A percentile compares a stretch with the other conserved stretches of the same genome.
phyloP scores from a whole-genome alignment of 805 yeast species.

The Pichia eremophila region DNA sequence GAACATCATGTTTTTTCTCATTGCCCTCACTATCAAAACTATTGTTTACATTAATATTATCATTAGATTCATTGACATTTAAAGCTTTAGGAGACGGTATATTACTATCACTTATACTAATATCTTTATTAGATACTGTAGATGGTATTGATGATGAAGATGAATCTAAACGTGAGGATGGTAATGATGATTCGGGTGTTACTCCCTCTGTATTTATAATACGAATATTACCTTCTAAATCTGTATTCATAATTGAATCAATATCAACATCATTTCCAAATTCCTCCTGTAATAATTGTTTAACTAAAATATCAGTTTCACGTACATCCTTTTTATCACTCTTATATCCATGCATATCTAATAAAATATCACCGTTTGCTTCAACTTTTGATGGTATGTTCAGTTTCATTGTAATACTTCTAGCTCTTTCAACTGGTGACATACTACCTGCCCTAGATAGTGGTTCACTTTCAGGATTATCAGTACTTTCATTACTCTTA shows the following conservation, averaged over 20 bases:
- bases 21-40: constrained; percentile 6
- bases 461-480: neutral
- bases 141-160: neutral
- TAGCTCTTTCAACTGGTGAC: constrained; percentile 41
- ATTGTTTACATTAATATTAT: constrained; percentile 12
- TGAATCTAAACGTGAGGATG: neutral
- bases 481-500: neutral
- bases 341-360: constrained; percentile 95
- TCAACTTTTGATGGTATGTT: constrained; percentile 84
- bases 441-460: constrained; percentile 2
- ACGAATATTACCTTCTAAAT: constrained; percentile 58
- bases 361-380: constrained; percentile 77
- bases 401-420: constrained; percentile 53
- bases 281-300: constrained; percentile 68
- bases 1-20: constrained; percentile 24
- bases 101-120: constrained; percentile 14
- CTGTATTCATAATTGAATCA: constrained; percentile 40
- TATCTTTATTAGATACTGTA: neutral
- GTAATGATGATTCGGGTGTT: constrained; percentile 1
- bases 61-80: neutral
- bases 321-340: constrained; percentile 71
- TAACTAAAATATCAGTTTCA: constrained; percentile 66
- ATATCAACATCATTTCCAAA: constrained; percentile 46
- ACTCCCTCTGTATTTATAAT: constrained; percentile 25
- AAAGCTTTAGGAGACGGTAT: neutral